A percentile compares a stretch with the other conserved stretches of the same genome.
These are phyloP conservation scores for Arthromyces matolae DNA, from an alignment of 768 basidiomycete genomes.

Conservation along the genomic window DNA sequence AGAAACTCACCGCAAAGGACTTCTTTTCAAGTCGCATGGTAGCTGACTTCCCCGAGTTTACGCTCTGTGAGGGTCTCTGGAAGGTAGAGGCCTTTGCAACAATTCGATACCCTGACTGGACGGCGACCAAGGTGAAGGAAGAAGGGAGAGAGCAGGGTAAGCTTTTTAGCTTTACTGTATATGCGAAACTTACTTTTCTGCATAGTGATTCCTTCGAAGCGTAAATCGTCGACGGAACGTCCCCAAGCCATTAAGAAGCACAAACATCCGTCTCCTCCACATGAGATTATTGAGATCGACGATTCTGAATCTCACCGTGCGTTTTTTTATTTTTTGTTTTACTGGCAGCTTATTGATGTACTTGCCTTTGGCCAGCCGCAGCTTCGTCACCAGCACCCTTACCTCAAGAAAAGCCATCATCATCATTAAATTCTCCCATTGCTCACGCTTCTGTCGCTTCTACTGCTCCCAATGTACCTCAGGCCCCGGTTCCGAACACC, in stretches of 20 bases:
- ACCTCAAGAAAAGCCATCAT: too few species aligned
- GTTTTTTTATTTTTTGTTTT: neutral
- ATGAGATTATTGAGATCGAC: neutral
- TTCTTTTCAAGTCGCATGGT: neutral
- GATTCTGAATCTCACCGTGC: neutral
- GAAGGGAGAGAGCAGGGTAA: neutral
- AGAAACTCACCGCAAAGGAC: neutral
- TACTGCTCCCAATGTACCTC: too few species aligned
- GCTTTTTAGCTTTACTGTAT: neutral
- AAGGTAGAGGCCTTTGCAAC: conserved; percentile 3
- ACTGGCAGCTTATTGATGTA: neutral
- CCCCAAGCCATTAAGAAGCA: neutral
- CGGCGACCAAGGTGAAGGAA: neutral
- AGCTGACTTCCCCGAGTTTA: neutral
- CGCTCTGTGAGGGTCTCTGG: neutral
- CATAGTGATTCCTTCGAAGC: neutral
- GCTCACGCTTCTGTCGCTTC: too few species aligned
- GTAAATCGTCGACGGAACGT: neutral
- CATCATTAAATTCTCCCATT: too few species aligned
- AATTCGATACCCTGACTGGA: neutral
- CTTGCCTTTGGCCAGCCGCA: neutral
- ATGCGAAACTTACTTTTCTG: neutral
- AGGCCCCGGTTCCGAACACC: too few species aligned
- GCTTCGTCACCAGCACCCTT: too few species aligned
- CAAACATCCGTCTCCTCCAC: neutral